Conservation (phyloP, 2,329 filamentous ascomycete genomes). For the Neospermospora avenae region DNA sequence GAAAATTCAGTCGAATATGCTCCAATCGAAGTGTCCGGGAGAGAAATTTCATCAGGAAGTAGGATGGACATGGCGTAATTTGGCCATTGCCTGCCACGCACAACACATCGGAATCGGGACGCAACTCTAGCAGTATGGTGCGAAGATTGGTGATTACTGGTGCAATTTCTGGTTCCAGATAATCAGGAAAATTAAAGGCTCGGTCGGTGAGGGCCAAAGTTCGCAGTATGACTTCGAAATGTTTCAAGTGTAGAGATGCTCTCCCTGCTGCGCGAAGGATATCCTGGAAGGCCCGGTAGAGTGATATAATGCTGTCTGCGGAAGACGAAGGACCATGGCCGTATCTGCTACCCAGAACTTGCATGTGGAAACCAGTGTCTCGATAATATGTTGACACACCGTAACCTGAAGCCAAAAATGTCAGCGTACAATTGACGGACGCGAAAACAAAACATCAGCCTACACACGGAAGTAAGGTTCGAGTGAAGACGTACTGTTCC, state of each 20-base stretch:
- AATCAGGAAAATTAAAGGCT: conserved; percentile 46
- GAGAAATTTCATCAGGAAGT: conserved; percentile 30
- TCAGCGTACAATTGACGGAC: too few species aligned
- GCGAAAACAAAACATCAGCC: too few species aligned
- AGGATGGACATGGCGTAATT: conserved; percentile 25
- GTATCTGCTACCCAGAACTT: neutral
- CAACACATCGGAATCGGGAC: conserved; percentile 8
- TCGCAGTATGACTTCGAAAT: conserved; percentile 47
- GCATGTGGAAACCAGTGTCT: neutral
- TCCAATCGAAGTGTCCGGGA: conserved; percentile 42
- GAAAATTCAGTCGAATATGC: conserved; percentile 53
- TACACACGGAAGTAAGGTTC: too few species aligned
- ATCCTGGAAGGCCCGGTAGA: conserved; percentile 38
- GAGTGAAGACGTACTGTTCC: conserved; percentile 40
- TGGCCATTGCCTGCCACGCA: conserved; percentile 25
- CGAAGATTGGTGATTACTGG: conserved; percentile 45
- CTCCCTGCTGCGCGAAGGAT: conserved; percentile 43
- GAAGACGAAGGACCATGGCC: neutral
- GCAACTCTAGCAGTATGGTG: conserved; percentile 43
- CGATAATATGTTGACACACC: neutral
- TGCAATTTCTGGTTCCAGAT: conserved; percentile 36
- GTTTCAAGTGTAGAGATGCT: conserved; percentile 38
- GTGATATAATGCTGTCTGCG: too few species aligned
- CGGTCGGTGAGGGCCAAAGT: conserved; percentile 36
- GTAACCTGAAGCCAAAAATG: conserved; percentile 1